Evolutionary conservation across 208 protist genomes (phyloP).

Genomic region (Trypanosoma congolense): DNA sequence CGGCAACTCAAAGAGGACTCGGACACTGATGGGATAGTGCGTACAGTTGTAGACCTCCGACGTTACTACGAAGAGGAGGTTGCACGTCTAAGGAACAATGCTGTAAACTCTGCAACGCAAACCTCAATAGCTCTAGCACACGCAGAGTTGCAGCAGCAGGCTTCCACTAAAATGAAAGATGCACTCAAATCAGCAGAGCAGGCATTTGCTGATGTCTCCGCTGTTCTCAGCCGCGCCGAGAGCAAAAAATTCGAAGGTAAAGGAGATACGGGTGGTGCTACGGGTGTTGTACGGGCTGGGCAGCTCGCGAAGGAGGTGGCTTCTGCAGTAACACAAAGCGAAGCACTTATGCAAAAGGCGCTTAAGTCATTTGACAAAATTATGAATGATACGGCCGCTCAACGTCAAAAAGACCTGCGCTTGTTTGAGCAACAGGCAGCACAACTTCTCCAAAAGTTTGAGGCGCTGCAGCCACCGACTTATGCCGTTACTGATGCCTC

Average conservation of each 20-base stretch:
- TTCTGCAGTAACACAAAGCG: slow-evolving; percentile 7
- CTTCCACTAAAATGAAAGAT: neutral
- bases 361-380: slow-evolving; percentile 14
- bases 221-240: slow-evolving; percentile 24
- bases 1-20: slow-evolving; percentile 47
- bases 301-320: neutral
- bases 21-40: slow-evolving; percentile 51
- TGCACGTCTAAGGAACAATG: slow-evolving; percentile 23
- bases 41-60: slow-evolving; percentile 45
- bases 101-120: slow-evolving; percentile 26
- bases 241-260: neutral
- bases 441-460: slow-evolving; percentile 16
- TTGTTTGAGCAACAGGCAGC: slow-evolving; percentile 17
- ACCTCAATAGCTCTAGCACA: slow-evolving; percentile 15
- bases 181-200: slow-evolving; percentile 1
- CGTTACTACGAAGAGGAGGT: slow-evolving; percentile 47
- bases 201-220: slow-evolving; percentile 10
- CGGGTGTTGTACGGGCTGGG: neutral
- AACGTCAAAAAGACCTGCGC: slow-evolving; percentile 8
- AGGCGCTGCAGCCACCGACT: slow-evolving; percentile 1
- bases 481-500: neutral
- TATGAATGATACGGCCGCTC: slow-evolving; percentile 5
- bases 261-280: neutral
- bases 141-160: slow-evolving; percentile 17
- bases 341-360: slow-evolving; percentile 14